Conservation (phyloP, 177 flowering plant genomes). For the Vitis hybrid region DNA sequence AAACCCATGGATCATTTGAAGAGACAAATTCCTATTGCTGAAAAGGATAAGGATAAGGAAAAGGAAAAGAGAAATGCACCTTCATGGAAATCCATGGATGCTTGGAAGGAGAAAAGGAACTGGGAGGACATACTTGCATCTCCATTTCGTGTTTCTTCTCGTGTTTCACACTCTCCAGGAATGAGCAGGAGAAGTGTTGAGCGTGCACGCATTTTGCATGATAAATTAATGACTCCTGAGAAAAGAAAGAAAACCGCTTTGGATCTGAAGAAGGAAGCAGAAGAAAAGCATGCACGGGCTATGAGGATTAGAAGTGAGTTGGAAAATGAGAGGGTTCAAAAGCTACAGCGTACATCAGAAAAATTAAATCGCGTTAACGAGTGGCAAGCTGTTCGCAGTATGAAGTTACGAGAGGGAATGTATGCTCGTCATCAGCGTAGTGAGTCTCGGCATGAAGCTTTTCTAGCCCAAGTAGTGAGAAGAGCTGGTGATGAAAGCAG, state of each 20-base stretch:
- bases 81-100: constrained; percentile 75
- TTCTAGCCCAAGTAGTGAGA: constrained; percentile 86
- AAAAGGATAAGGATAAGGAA: constrained; percentile 45
- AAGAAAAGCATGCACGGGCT: constrained; percentile 95
- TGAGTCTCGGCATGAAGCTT: constrained; percentile 92
- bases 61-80: constrained; percentile 51
- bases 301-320: constrained; percentile 80
- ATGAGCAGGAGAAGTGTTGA: constrained; percentile 80
- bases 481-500: constrained; percentile 96
- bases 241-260: constrained; percentile 82
- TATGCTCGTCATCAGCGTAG: constrained; percentile 88
- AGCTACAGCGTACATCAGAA: constrained; percentile 84
- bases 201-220: constrained; percentile 76
- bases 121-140: constrained; percentile 91
- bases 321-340: constrained; percentile 88
- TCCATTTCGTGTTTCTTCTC: constrained; percentile 68
- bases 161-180: constrained; percentile 81
- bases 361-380: constrained; percentile 90
- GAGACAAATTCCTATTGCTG: constrained; percentile 37
- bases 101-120: constrained; percentile 94
- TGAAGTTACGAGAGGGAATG: constrained; percentile 87
- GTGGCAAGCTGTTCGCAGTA: constrained; percentile 87
- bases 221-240: constrained; percentile 93
- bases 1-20: constrained; percentile 42
- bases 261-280: constrained; percentile 87